These are phyloP conservation scores for Xylaria telfairii DNA, from an alignment of 495 filamentous ascomycete species.

Conservation along the genomic window DNA sequence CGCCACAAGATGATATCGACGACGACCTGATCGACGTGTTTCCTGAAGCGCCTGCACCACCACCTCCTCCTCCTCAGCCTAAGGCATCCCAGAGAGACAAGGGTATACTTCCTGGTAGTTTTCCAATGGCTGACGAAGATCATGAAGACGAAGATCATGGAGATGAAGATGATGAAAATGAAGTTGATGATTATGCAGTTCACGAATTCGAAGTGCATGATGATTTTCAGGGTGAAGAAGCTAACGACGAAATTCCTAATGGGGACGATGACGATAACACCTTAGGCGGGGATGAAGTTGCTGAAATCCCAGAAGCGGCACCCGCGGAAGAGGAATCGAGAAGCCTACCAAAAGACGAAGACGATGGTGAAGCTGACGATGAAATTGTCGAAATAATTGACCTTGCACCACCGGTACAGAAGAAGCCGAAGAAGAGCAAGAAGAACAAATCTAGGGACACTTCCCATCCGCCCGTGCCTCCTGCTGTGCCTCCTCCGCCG, in stretches of 20 bases:
- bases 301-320: slow-evolving; percentile 53
- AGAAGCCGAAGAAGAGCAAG: slow-evolving; percentile 49
- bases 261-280: neutral
- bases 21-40: slow-evolving; percentile 33
- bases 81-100: slow-evolving; percentile 52
- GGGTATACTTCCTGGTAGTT: slow-evolving; percentile 56
- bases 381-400: slow-evolving; percentile 55
- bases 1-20: slow-evolving; percentile 41
- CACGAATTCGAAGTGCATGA: neutral
- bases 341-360: slow-evolving; percentile 52
- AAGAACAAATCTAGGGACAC: slow-evolving; percentile 46
- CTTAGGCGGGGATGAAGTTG: slow-evolving; percentile 30
- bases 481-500: slow-evolving; percentile 46
- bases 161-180: too few relatives aligned
- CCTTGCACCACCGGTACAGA: slow-evolving; percentile 50
- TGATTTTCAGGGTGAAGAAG: slow-evolving; percentile 12
- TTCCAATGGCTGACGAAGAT: slow-evolving; percentile 43
- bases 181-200: neutral
- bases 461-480: slow-evolving; percentile 37
- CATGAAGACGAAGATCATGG: slow-evolving; percentile 25
- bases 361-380: slow-evolving; percentile 44
- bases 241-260: slow-evolving; percentile 2
- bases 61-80: slow-evolving; percentile 41
- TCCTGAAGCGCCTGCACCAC: slow-evolving; percentile 37
- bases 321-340: slow-evolving; percentile 21